Percentiles rank a stretch among this genome's conserved stretches.
Evolutionary conservation across 805 yeast species (phyloP).

Genomic region (Metschnikowia henanensis): DNA sequence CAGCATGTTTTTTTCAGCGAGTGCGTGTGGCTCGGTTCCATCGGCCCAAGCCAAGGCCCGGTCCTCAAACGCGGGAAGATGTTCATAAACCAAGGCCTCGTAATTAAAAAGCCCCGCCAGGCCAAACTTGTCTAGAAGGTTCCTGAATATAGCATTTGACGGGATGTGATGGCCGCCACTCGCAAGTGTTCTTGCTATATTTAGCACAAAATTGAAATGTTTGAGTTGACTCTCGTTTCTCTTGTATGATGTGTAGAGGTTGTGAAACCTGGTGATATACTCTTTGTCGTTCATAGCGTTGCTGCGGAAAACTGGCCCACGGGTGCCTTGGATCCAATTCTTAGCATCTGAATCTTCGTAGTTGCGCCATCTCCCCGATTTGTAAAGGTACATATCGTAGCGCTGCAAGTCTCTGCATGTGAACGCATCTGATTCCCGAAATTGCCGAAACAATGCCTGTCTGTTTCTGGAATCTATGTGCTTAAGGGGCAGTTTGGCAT

Average conservation of each 20-base stretch:
- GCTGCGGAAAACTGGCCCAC: conserved; percentile 17
- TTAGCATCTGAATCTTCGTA: conserved; percentile 32
- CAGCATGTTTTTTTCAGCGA: conserved; percentile 17
- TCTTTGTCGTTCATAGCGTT: conserved; percentile 21
- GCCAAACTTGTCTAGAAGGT: conserved; percentile 29
- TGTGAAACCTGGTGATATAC: conserved; percentile 21
- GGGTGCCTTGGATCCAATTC: conserved; percentile 18
- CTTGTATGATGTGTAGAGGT: conserved; percentile 19
- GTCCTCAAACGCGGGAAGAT: conserved; percentile 25
- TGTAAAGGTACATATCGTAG: conserved; percentile 24
- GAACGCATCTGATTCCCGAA: conserved; percentile 21
- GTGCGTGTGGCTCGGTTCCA: background rate
- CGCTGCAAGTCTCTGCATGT: conserved; percentile 25
- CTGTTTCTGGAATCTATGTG: conserved; percentile 1
- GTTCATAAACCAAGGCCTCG: conserved; percentile 29
- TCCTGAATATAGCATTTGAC: conserved; percentile 22
- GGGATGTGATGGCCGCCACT: conserved; percentile 23
- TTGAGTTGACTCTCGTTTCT: conserved; percentile 8
- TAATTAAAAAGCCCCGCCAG: conserved; percentile 22
- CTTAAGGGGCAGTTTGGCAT: background rate
- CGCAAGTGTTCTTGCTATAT: conserved; percentile 14
- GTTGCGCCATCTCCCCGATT: conserved; percentile 34
- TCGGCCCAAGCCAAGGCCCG: conserved; percentile 24
- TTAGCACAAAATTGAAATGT: conserved; percentile 12
- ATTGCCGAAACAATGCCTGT: conserved; percentile 11